Percentiles rank a stretch among this genome's conserved stretches.
Evolutionary conservation across 331 rosid genomes (phyloP).

Genomic region (Quercus tomentella): DNA sequence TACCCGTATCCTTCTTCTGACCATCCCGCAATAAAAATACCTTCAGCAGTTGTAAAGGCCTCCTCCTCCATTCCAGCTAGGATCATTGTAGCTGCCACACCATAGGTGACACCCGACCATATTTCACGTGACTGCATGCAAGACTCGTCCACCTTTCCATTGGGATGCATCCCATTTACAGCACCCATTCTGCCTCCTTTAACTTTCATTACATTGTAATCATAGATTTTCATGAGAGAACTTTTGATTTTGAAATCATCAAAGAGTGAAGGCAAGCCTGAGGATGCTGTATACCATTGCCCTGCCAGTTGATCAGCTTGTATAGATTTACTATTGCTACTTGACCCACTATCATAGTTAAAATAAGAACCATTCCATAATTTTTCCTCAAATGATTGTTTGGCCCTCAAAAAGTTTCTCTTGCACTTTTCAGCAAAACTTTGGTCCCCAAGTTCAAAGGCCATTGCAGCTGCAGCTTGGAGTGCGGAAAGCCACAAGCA

Average conservation of each 20-base stretch:
- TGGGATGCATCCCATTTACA: slow-evolving; percentile 96
- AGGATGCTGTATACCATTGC: slow-evolving; percentile 99
- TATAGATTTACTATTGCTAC: slow-evolving; percentile 87
- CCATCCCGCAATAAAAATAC: slow-evolving; percentile 93
- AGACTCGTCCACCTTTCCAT: slow-evolving; percentile 91
- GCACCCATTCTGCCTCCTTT: slow-evolving; percentile 98
- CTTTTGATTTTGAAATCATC: slow-evolving; percentile 75
- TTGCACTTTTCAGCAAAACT: slow-evolving; percentile 93
- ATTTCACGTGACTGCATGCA: slow-evolving; percentile 99
- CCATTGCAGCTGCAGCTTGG: slow-evolving; percentile 99
- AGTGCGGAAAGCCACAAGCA: slow-evolving; percentile 96
- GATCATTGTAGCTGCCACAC: slow-evolving; percentile 92
- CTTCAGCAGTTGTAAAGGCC: slow-evolving; percentile 88
- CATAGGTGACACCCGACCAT: slow-evolving; percentile 97
- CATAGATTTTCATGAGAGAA: slow-evolving; percentile 74
- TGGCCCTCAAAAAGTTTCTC: slow-evolving; percentile 80
- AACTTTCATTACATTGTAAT: slow-evolving; percentile 91
- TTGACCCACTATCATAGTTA: slow-evolving; percentile 93
- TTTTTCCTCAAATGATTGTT: slow-evolving; percentile 73
- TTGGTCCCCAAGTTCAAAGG: slow-evolving; percentile 72
- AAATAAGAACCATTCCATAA: slow-evolving; percentile 96
- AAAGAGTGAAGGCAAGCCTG: slow-evolving; percentile 83
- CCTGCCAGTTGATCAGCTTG: slow-evolving; percentile 98
- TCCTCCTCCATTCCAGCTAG: slow-evolving; percentile 95
- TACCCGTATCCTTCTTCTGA: slow-evolving; percentile 98